Evolutionary conservation across 1,284 basidiomycete species (phyloP), one percentile per base, ranked within the genome.

Genomic region (Omphalotus olearius): DNA sequence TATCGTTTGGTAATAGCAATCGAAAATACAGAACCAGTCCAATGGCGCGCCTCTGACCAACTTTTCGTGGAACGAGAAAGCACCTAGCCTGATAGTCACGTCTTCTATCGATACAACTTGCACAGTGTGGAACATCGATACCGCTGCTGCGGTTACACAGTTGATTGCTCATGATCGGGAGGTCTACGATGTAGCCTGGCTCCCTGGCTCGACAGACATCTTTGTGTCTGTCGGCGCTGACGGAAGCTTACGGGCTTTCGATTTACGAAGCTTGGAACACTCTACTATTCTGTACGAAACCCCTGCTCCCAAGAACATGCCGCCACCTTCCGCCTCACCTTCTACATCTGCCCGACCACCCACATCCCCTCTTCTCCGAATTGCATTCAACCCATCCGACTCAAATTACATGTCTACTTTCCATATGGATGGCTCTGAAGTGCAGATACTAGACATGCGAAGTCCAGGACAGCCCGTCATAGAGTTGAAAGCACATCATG

Each of bases 181-280:
- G 67, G 97, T 99, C 5, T 95, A 94, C 69, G 93, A 96, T 64
- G 93, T 96, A 45, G 94, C 93, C 38, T 98, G 97, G 96, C 82
- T 98, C n/a, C 97, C 97, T 1, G 84, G 88, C n/a, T 96, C 92
- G 10, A 91, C 91, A 3, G 95, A 99, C 67, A 95, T 98, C 58
- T 99, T 99, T 68, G 95, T 98, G 30, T 96, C 93, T 13, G 97
- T 99, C 17, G 97, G 97, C 20, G 97, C 96, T 11, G 97, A 99
- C 65, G 97, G 97, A 10, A 93, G 89, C 54, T 75, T 99, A 35
- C 90, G 97, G 45, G 95, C 97, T 6, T 99, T 99, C 66, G 97
- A 99, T 69, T 73, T 99, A 51, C 86, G 97, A 36, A 92, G 90
- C 60, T 78, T 99, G 42, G 97, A 99, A 66, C 97, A 99, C 69